Conservation (phyloP, 108 stramenopile species). For the Cyclotella choctawhatcheeana region DNA sequence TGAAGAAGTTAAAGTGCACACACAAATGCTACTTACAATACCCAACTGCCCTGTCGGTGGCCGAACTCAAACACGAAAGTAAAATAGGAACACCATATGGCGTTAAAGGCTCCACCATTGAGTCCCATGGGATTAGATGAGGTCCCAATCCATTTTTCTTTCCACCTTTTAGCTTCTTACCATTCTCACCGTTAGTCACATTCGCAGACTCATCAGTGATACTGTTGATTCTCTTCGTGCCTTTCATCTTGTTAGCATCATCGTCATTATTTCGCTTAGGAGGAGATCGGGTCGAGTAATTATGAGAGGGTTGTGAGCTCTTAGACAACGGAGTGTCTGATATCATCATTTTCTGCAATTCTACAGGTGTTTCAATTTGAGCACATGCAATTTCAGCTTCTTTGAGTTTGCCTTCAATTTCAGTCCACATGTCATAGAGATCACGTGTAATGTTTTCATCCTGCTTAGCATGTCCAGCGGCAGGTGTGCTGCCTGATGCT, state of each 20-base stretch:
- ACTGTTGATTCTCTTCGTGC: constrained; percentile 44
- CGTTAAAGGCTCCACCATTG: constrained; percentile 64
- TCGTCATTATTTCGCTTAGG: constrained; percentile 8
- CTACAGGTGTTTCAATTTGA: constrained; percentile 45
- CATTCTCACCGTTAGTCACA: constrained; percentile 16
- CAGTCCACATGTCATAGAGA: constrained; percentile 64
- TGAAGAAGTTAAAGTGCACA: too few relatives aligned
- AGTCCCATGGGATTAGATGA: constrained; percentile 68
- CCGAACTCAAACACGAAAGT: constrained; percentile 65
- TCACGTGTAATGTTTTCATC: neutral
- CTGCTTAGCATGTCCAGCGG: neutral
- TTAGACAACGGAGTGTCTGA: constrained; percentile 14
- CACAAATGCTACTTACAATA: constrained; percentile 69
- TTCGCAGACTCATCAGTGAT: constrained; percentile 19
- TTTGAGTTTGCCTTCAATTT: constrained; percentile 43
- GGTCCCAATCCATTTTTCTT: constrained; percentile 38
- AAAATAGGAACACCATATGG: constrained; percentile 81
- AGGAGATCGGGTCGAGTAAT: constrained; percentile 24
- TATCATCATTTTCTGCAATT: constrained; percentile 36
- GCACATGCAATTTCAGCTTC: constrained; percentile 54
- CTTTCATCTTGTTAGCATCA: constrained; percentile 23
- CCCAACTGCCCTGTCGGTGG: constrained; percentile 68
- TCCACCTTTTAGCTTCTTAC: constrained; percentile 2
- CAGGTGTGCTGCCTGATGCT: neutral
- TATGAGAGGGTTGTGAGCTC: constrained; percentile 12